Conservation (phyloP, 2,329 filamentous ascomycete genomes). For the Diplocarpon mali region DNA sequence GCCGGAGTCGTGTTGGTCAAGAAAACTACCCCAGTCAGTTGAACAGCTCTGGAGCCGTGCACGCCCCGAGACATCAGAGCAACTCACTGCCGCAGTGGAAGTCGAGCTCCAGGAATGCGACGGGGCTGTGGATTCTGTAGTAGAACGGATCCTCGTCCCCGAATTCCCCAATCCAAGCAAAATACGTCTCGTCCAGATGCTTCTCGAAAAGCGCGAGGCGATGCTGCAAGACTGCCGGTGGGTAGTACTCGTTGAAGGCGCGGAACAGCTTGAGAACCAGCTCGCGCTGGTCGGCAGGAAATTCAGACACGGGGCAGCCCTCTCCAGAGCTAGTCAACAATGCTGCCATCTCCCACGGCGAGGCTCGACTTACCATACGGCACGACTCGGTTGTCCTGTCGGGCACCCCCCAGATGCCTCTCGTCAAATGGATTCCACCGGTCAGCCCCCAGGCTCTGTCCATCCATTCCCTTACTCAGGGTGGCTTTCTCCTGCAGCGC, state of each 20-base stretch:
- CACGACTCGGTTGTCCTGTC: constrained; percentile 66
- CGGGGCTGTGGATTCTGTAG: constrained; percentile 66
- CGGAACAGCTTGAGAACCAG: constrained; percentile 47
- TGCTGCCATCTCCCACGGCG: neutral
- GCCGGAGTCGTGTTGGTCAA: constrained; percentile 60
- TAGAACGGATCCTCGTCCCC: constrained; percentile 62
- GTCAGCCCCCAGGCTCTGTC: constrained; percentile 32
- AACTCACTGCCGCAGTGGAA: constrained; percentile 54
- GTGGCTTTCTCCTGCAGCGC: constrained; percentile 24
- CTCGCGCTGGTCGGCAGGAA: constrained; percentile 38
- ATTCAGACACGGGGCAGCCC: constrained; percentile 44
- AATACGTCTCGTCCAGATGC: constrained; percentile 62
- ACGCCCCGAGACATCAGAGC: neutral
- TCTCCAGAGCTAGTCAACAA: constrained; percentile 27
- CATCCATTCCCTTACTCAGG: constrained; percentile 26
- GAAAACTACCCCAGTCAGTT: constrained; percentile 42
- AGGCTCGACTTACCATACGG: constrained; percentile 37
- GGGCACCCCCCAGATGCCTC: constrained; percentile 66
- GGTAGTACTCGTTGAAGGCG: constrained; percentile 60
- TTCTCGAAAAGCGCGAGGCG: constrained; percentile 42
- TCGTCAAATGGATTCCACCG: constrained; percentile 77
- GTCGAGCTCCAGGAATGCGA: constrained; percentile 66
- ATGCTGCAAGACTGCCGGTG: constrained; percentile 39
- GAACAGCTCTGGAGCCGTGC: neutral
- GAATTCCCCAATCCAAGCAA: constrained; percentile 66